These are phyloP conservation scores for Trichoderma sp. DNA, from an alignment of 2,329 filamentous ascomycete species.

Conservation along the genomic window DNA sequence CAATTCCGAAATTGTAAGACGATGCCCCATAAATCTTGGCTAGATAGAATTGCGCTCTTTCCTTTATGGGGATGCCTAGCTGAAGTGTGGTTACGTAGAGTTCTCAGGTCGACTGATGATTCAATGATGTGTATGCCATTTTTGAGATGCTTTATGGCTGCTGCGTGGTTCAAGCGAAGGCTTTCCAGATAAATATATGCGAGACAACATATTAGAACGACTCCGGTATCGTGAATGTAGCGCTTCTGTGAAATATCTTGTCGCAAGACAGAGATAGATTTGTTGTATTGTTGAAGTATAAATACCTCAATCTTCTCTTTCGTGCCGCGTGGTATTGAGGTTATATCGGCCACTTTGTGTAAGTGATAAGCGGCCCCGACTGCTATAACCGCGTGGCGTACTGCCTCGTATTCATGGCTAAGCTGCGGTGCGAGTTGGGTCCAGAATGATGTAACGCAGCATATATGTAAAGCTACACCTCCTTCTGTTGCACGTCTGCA, in stretches of 20 bases:
- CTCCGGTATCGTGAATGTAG: neutral
- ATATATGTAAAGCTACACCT: neutral
- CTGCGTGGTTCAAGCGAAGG: neutral
- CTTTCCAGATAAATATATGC: neutral
- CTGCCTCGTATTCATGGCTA: neutral
- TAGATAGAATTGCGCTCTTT: neutral
- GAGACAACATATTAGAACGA: neutral
- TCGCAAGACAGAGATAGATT: neutral
- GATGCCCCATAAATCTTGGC: neutral
- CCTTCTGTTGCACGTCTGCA: neutral
- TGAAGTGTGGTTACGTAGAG: neutral
- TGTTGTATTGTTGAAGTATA: neutral
- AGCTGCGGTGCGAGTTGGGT: neutral
- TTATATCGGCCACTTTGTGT: neutral
- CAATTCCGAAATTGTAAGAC: neutral
- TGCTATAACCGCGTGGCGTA: neutral
- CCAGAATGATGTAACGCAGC: neutral
- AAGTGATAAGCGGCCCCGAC: neutral
- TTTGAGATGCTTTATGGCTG: neutral
- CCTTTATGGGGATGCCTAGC: neutral
- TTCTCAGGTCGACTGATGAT: neutral
- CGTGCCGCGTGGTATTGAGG: neutral
- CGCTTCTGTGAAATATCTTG: neutral
- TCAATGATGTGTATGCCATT: neutral
- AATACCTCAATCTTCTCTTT: neutral